Conservation (phyloP, 352 stramenopile species). For the Phytophthora fragariae region DNA sequence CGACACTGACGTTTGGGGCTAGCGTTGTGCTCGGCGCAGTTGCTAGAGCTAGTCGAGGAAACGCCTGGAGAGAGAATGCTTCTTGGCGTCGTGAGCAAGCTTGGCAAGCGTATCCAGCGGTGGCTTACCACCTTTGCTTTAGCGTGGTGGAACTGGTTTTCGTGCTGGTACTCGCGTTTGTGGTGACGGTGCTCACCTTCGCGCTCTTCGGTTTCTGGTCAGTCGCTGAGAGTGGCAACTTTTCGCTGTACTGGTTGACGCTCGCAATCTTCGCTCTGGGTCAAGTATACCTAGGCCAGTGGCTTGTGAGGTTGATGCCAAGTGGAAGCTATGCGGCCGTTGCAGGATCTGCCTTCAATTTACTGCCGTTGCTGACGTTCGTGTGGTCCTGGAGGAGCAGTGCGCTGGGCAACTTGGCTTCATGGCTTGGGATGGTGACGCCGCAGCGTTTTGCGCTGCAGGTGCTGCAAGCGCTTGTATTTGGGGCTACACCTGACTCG, state of each 20-base stretch:
- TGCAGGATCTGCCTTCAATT: conserved; percentile 25
- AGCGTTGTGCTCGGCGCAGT: conserved; percentile 16
- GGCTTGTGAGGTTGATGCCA: conserved; percentile 26
- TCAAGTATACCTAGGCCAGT: conserved; percentile 36
- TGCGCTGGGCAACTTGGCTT: conserved; percentile 16
- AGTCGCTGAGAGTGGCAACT: conserved; percentile 23
- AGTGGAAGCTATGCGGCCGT: conserved; percentile 20
- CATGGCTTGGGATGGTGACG: conserved; percentile 26
- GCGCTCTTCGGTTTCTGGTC: conserved; percentile 32
- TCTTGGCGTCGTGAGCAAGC: conserved; percentile 38
- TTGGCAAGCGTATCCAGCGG: conserved; percentile 32
- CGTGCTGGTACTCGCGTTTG: conserved; percentile 23
- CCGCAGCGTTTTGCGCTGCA: conserved; percentile 35
- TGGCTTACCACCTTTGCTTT: conserved; percentile 29
- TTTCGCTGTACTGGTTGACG: conserved; percentile 35
- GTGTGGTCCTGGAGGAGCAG: conserved; percentile 28
- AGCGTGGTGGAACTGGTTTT: conserved; percentile 26
- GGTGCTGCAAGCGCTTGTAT: conserved; percentile 33
- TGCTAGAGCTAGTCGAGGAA: conserved; percentile 13
- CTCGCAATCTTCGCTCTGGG: conserved; percentile 29
- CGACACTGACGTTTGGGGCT: conserved; percentile 32
- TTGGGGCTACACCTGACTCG: conserved; percentile 24
- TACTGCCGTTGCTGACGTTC: conserved; percentile 34
- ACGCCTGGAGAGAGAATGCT: conserved; percentile 27
- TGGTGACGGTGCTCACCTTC: conserved; percentile 23